These are phyloP conservation scores for Thinopyrum elongatum DNA, from an alignment of 176 grass and related monocot genomes.

Conservation along the genomic window DNA sequence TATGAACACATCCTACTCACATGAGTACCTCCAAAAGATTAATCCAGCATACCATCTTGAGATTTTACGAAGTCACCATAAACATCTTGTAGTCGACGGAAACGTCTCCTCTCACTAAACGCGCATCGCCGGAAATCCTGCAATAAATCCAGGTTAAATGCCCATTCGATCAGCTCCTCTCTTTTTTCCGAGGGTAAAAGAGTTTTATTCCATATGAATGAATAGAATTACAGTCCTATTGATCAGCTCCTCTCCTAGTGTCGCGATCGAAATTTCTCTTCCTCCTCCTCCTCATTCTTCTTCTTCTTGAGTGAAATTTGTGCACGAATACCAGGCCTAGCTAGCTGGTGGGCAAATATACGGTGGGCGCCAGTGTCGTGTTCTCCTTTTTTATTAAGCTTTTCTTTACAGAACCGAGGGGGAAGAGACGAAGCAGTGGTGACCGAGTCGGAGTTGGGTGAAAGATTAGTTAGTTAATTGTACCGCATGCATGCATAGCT, in stretches of 20 bases:
- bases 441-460: too few relatives aligned
- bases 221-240: background rate
- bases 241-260: background rate
- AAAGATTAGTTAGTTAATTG: background rate
- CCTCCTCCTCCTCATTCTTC: too few relatives aligned
- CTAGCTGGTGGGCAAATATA: background rate
- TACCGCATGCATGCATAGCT: background rate
- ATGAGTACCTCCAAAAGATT: fast-evolving
- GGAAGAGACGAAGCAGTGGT: background rate
- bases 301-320: background rate
- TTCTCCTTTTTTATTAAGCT: background rate
- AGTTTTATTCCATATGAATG: too few relatives aligned
- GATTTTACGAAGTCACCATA: too few relatives aligned
- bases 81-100: too few relatives aligned
- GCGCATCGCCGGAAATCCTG: too few relatives aligned
- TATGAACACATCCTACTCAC: too few relatives aligned
- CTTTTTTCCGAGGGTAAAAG: too few relatives aligned
- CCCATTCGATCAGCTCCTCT: too few relatives aligned
- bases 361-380: background rate
- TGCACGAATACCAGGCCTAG: background rate
- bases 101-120: too few relatives aligned
- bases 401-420: background rate
- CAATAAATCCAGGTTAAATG: too few relatives aligned
- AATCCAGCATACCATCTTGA: too few relatives aligned
- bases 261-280: background rate